Evolutionary conservation across 345 rosid species (phyloP).

Genomic region (Streptanthus diversifolius): DNA sequence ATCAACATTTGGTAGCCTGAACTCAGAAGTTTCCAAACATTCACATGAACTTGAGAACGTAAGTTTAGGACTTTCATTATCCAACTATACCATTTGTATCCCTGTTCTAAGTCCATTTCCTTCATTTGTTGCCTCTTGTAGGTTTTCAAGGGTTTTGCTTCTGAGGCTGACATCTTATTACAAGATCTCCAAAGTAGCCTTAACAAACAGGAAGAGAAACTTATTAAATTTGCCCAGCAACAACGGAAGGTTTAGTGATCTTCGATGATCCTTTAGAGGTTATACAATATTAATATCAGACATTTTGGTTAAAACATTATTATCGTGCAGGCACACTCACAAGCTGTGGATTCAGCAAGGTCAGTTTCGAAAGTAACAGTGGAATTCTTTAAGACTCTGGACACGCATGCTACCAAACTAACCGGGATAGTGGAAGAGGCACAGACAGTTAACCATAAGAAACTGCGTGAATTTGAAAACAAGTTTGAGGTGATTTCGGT

Average conservation of each 20-base stretch:
- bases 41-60: constrained; percentile 82
- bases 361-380: constrained; percentile 76
- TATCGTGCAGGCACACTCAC: constrained; percentile 68
- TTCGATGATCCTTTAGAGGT: neutral
- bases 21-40: constrained; percentile 80
- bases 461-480: constrained; percentile 75
- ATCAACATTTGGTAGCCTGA: constrained; percentile 66
- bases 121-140: constrained; percentile 38
- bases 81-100: neutral
- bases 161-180: constrained; percentile 77
- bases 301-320: neutral
- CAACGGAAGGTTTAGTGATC: constrained; percentile 63
- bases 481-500: constrained; percentile 71
- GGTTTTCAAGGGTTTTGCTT: constrained; percentile 87
- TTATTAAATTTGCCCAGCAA: constrained; percentile 67
- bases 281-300: neutral
- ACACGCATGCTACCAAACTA: constrained; percentile 65
- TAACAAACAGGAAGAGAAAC: constrained; percentile 71
- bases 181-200: constrained; percentile 82
- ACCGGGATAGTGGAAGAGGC: constrained; percentile 79
- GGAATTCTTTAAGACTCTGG: constrained; percentile 71
- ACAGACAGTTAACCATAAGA: constrained; percentile 68
- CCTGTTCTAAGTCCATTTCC: constrained; percentile 15
- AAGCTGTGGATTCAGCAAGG: constrained; percentile 79
- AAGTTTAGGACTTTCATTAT: constrained; percentile 28